Evolutionary conservation across 1,139 yeast genomes (phyloP).

Genomic region (Candida neerlandica): DNA sequence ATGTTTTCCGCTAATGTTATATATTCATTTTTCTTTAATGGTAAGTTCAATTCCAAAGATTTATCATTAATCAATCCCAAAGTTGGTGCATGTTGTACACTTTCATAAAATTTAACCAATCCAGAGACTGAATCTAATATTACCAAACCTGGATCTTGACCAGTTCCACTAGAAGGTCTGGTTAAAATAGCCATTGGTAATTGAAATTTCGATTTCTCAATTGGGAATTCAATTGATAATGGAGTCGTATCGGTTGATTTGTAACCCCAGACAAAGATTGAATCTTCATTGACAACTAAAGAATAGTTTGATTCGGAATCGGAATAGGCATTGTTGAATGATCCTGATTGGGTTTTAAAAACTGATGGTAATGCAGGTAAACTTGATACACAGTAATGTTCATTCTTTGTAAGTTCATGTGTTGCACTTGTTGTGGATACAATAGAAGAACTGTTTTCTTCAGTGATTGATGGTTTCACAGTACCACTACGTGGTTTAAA

Average conservation of each 20-base stretch:
- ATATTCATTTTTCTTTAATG: constrained; percentile 49
- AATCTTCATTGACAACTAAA: constrained; percentile 50
- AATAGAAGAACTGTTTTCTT: not conserved
- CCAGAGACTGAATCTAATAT: constrained; percentile 62
- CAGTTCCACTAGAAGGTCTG: constrained; percentile 60
- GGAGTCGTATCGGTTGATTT: constrained; percentile 62
- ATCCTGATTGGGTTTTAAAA: constrained; percentile 21
- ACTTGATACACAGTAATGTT: constrained; percentile 59
- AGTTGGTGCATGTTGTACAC: constrained; percentile 69
- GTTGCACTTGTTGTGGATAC: not conserved
- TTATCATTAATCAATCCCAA: constrained; percentile 58
- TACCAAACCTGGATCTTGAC: constrained; percentile 68
- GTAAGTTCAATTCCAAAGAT: constrained; percentile 42
- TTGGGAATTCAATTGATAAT: constrained; percentile 52
- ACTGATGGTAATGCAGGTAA: constrained; percentile 60
- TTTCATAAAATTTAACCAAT: constrained; percentile 60
- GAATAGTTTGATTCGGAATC: constrained; percentile 60
- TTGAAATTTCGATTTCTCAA: constrained; percentile 19
- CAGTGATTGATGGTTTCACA: constrained; percentile 5
- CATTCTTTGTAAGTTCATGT: constrained; percentile 59
- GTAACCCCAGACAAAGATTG: constrained; percentile 72
- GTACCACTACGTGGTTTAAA: constrained; percentile 14
- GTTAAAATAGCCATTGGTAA: constrained; percentile 65
- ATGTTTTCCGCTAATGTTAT: constrained; percentile 61
- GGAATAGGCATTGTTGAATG: constrained; percentile 48